Percentiles rank a stretch among this genome's conserved stretches.
phyloP scores from a whole-genome alignment of 2,329 filamentous ascomycete genomes.

The Blumeriella jaapii region DNA sequence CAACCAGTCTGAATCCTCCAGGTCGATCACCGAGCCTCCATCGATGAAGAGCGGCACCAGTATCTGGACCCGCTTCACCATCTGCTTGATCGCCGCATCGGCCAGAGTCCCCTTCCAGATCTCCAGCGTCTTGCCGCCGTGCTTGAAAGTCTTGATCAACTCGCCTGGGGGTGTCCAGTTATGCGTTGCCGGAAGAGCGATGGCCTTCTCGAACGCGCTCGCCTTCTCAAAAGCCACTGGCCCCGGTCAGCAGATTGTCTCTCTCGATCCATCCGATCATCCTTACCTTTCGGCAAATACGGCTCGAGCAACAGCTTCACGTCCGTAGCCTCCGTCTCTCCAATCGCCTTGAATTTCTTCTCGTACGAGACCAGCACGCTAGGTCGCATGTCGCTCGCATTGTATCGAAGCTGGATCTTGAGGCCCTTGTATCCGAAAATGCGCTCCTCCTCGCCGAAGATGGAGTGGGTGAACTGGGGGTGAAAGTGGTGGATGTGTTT shows the following conservation, averaged over 20 bases:
- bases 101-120: slow-evolving; percentile 71
- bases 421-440: slow-evolving; percentile 86
- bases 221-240: slow-evolving; percentile 56
- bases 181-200: slow-evolving; percentile 33
- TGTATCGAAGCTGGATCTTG: slow-evolving; percentile 58
- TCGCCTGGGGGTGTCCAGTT: slow-evolving; percentile 64
- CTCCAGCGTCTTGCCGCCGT: slow-evolving; percentile 57
- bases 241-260: slow-evolving; percentile 5
- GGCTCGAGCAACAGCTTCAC: slow-evolving; percentile 42
- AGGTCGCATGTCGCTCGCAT: slow-evolving; percentile 64
- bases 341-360: slow-evolving; percentile 58
- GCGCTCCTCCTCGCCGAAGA: slow-evolving; percentile 86
- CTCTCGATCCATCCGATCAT: slow-evolving; percentile 1
- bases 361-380: slow-evolving; percentile 59
- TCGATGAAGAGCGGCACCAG: slow-evolving; percentile 84
- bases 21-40: slow-evolving; percentile 65
- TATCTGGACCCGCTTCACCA: slow-evolving; percentile 74
- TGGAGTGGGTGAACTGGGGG: slow-evolving; percentile 78
- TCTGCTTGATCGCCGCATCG: slow-evolving; percentile 55
- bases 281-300: slow-evolving; percentile 55
- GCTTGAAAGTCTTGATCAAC: slow-evolving; percentile 51
- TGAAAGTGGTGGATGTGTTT: slow-evolving; percentile 60
- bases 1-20: slow-evolving; percentile 61
- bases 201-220: slow-evolving; percentile 47
- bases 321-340: slow-evolving; percentile 58